These are phyloP conservation scores for Sporisorium exsertum DNA, from an alignment of 1,284 basidiomycete species.

Conservation along the genomic window DNA sequence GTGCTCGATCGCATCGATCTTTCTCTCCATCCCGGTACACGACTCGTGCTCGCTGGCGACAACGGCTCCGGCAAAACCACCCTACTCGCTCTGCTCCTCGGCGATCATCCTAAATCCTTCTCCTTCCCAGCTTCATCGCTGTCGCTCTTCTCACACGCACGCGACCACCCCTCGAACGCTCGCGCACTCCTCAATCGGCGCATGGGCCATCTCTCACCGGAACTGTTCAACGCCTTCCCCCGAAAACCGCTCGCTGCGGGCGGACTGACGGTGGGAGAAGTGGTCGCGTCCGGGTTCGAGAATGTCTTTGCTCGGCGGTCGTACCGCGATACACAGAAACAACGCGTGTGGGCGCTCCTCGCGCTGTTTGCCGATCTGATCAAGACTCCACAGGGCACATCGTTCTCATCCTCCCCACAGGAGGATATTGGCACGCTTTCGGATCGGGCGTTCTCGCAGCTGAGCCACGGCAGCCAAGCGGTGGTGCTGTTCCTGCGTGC, in stretches of 20 bases:
- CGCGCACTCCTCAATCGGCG: conserved; percentile 46
- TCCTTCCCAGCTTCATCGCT: conserved; percentile 70
- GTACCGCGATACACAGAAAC: conserved; percentile 26
- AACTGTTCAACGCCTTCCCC: conserved; percentile 91
- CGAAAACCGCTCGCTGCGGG: conserved; percentile 47
- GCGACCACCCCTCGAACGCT: conserved; percentile 61
- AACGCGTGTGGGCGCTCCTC: conserved; percentile 39
- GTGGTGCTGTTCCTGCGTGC: conserved; percentile 63
- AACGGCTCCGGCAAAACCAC: conserved; percentile 89
- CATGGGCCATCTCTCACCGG: conserved; percentile 83
- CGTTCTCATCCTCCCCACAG: background rate
- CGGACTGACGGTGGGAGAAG: conserved; percentile 60
- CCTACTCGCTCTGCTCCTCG: conserved; percentile 87
- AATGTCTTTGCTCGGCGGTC: conserved; percentile 55
- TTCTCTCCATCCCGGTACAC: conserved; percentile 38
- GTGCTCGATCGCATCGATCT: conserved; percentile 70
- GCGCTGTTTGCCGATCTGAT: conserved; percentile 52
- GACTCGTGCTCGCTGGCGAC: conserved; percentile 69
- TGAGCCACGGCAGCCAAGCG: conserved; percentile 61
- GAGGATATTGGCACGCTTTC: conserved; percentile 26
- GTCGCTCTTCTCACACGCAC: conserved; percentile 52
- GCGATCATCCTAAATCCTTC: conserved; percentile 94
- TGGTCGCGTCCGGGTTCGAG: conserved; percentile 61
- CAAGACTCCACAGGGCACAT: conserved; percentile 4
- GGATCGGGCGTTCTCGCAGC: conserved; percentile 24